Conservation (phyloP, 148 eudicot species). For the Polygonum maritimum region DNA sequence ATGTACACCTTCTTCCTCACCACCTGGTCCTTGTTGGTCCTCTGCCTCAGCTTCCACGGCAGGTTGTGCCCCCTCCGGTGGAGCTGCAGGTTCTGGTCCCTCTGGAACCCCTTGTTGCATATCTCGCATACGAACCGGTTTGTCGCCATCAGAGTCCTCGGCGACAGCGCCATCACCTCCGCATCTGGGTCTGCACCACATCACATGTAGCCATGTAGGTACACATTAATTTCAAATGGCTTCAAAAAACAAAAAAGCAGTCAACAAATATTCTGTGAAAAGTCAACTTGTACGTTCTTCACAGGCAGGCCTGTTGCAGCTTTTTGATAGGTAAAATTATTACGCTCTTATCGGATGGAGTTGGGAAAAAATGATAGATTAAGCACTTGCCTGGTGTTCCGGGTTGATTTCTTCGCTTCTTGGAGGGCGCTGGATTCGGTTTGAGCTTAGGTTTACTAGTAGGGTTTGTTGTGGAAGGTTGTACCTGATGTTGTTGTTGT, state of each 20-base stretch:
- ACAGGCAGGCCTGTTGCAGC: not conserved
- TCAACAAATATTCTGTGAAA: not conserved
- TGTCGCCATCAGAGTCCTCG: conserved; percentile 78
- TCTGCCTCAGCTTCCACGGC: conserved; percentile 74
- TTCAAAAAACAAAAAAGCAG: not conserved
- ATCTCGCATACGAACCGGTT: conserved; percentile 81
- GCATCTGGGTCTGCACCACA: conserved; percentile 75
- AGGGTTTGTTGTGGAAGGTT: not conserved
- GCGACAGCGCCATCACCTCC: conserved; percentile 76
- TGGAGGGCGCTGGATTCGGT: conserved; percentile 24
- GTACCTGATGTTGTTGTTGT: conserved; percentile 8
- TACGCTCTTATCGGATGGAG: too few species aligned
- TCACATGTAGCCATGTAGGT: not conserved
- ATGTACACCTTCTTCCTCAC: conserved; percentile 68
- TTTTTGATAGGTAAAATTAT: not conserved
- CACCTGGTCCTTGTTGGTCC: conserved; percentile 39
- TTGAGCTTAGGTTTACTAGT: conserved; percentile 21
- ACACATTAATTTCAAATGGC: too few species aligned
- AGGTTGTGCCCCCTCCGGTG: conserved; percentile 83
- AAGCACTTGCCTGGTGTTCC: conserved; percentile 64
- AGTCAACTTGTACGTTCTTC: not conserved
- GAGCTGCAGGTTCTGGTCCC: conserved; percentile 86
- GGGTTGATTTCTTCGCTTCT: conserved; percentile 65
- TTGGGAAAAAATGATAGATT: not conserved
- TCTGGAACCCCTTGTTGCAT: conserved; percentile 90